Evolutionary conservation across 2,329 filamentous ascomycete species (phyloP).

Genomic region (Fusarium nodosum): DNA sequence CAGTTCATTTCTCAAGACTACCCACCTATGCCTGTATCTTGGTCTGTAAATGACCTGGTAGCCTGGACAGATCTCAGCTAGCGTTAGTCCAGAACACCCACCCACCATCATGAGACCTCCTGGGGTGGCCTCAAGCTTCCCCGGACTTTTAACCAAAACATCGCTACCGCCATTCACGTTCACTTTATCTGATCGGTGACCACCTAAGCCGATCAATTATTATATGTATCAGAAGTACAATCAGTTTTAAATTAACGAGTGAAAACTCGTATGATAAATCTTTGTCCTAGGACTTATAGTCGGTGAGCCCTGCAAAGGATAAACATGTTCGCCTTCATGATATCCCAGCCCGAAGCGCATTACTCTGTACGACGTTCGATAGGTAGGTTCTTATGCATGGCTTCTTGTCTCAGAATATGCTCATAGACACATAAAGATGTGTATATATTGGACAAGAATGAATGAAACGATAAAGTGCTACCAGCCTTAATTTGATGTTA

Average conservation of each 20-base stretch:
- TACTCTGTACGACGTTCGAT: not conserved
- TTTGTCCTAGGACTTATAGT: not conserved
- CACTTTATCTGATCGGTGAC: not conserved
- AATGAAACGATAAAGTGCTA: not conserved
- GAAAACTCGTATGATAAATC: not conserved
- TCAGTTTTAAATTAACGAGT: not conserved
- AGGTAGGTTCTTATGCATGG: too few species aligned
- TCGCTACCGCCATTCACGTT: not conserved
- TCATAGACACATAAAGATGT: not conserved
- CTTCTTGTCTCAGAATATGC: not conserved
- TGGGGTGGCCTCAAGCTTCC: constrained; percentile 6
- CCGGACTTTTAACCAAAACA: not conserved
- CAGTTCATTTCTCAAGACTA: too few species aligned
- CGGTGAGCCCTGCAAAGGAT: not conserved
- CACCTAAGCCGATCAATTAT: not conserved
- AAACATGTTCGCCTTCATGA: not conserved
- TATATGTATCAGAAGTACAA: not conserved
- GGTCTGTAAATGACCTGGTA: too few species aligned
- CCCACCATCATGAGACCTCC: constrained; percentile 16
- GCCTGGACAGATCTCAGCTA: not conserved
- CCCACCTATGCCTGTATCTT: too few species aligned
- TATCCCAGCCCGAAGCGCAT: not conserved
- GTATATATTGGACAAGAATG: not conserved
- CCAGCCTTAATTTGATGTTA: not conserved
- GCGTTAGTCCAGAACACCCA: not conserved